Evolutionary conservation across 306 rosid species (phyloP).

Genomic region (Myrica gale): DNA sequence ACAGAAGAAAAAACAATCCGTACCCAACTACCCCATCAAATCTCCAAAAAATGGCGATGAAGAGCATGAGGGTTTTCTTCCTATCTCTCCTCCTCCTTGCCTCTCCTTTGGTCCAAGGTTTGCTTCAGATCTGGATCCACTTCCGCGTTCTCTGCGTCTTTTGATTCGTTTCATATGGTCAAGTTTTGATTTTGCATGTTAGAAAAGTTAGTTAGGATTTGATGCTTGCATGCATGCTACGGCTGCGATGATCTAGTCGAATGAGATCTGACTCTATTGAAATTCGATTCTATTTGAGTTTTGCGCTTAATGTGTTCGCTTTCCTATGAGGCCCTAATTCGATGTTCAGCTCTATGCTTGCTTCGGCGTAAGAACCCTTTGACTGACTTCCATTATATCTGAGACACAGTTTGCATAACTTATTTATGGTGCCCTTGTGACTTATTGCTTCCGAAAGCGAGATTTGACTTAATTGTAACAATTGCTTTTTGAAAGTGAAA

Average conservation of each 20-base stretch:
- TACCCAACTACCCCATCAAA: not conserved
- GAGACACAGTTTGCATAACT: not conserved
- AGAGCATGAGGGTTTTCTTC: slow-evolving; percentile 46
- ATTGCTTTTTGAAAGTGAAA: not conserved
- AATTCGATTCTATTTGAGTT: not conserved
- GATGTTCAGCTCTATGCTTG: not conserved
- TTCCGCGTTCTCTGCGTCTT: not conserved
- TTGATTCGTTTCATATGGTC: not conserved
- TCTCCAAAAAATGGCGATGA: slow-evolving; percentile 45
- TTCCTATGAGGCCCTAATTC: not conserved
- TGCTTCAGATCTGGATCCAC: slow-evolving; percentile 58
- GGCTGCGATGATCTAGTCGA: slow-evolving; percentile 25
- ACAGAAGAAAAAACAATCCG: not conserved
- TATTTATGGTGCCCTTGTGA: not conserved
- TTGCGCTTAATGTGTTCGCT: slow-evolving; percentile 2
- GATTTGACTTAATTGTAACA: not conserved
- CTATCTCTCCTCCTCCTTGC: slow-evolving; percentile 68
- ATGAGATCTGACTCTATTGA: slow-evolving; percentile 30
- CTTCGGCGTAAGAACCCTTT: not conserved
- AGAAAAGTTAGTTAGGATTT: slow-evolving; percentile 7
- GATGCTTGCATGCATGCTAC: slow-evolving; percentile 38
- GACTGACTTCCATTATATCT: not conserved
- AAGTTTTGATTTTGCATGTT: slow-evolving; percentile 2
- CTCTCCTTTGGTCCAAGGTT: slow-evolving; percentile 75
- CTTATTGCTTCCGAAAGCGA: not conserved